Base-by-base conservation (phyloP, 2,329 filamentous ascomycete genomes). In the Xylariaceae sp. region DNA sequence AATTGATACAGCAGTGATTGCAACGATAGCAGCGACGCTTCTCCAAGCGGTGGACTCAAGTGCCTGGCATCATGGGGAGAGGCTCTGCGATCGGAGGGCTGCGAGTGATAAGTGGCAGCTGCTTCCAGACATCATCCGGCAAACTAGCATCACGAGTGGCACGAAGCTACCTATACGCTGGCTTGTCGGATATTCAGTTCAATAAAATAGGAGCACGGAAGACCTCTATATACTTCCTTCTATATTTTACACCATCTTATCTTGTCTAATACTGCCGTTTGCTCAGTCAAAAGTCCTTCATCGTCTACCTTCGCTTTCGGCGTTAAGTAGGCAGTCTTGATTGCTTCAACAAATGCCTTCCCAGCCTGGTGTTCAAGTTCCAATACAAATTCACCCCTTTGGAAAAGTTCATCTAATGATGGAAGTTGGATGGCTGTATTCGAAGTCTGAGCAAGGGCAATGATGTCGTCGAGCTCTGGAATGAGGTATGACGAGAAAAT, bases 361-460 rank as follows among this genome's bases (percentile, higher is more conserved):
- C 49, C 45, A 11, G 39, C 39, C 1, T 38, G 45, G n/a, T 52
- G 39, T 17, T 9, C 32, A 33, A 49, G 19, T 11, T 11, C n/a
- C 15, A 6, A 31, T 6, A 35, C 42, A 7, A 30, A 38, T 38
- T 46, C 39, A 18, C 12, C 22, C 11, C 45, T 48, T 32, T 33
- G 30, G 17, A 52, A 40, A 7, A 52, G 15, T 5, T 39, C 41
- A 11, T 36, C 32, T 31, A 52, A 27, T 11, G 45, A 39, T 31
- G 50, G 50, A 15, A 49, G 30, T 15, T 39, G 12, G n/a, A 46
- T 46, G 12, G 27, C 39, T 15, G 44, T 30, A 32, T 43, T 46
- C 3, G 39, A 45, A 12, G 41, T 15, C 19, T 45, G 39, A 18
- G 50, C 46, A 17, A 42, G 22, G 19, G 9, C 39, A 14, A 46